These are phyloP conservation scores for Euphorbia tirucalli DNA, from an alignment of 345 rosid genomes.

Conservation along the genomic window DNA sequence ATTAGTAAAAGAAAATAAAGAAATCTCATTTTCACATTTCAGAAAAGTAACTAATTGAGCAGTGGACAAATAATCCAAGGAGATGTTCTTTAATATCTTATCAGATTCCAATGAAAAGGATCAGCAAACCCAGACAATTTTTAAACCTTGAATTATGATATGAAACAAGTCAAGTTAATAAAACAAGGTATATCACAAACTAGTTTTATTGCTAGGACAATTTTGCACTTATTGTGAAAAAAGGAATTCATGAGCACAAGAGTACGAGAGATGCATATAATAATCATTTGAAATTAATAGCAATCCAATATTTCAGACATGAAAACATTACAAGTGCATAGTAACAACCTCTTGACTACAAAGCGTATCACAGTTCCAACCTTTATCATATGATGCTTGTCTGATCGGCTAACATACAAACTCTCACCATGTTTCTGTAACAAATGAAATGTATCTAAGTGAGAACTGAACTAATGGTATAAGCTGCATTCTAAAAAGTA, in stretches of 20 bases:
- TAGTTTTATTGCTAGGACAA: neutral
- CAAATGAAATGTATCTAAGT: neutral
- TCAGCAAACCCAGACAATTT: too few species aligned
- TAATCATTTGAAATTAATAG: neutral
- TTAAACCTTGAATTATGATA: too few species aligned
- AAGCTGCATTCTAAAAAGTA: neutral
- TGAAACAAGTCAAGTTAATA: neutral
- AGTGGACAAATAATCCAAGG: too few species aligned
- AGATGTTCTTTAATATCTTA: neutral
- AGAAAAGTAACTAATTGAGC: too few species aligned
- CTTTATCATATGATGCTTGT: constrained; percentile 60
- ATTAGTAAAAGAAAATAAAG: too few species aligned
- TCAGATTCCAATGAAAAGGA: neutral
- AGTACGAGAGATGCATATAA: neutral
- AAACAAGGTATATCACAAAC: neutral
- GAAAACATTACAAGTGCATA: neutral
- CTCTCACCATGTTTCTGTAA: constrained; percentile 56
- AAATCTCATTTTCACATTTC: too few species aligned
- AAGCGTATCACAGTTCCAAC: constrained; percentile 72
- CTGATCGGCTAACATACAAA: constrained; percentile 48
- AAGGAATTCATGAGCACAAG: neutral
- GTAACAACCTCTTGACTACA: constrained; percentile 54
- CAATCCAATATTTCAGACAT: neutral
- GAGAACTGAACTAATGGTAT: neutral
- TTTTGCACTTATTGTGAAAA: neutral